Evolutionary conservation across 768 basidiomycete genomes (phyloP).

Genomic region (Lentinula guzmanii): DNA sequence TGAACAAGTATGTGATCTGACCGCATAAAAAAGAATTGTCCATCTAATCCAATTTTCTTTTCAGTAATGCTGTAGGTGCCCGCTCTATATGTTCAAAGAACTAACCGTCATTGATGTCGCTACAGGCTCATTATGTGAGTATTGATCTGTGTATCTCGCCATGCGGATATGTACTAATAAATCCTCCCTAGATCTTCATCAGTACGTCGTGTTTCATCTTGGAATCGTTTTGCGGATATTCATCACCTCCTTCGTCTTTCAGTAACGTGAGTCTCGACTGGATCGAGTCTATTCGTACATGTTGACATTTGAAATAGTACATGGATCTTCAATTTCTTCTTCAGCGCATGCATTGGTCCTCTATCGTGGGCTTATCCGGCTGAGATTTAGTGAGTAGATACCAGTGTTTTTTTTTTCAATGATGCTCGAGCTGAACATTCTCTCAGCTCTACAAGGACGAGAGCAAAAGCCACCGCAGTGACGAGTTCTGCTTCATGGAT

Average conservation of each 20-base stretch:
- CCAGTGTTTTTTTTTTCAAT: background rate
- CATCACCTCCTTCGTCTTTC: background rate
- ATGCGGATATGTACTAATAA: background rate
- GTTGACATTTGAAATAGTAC: constrained; percentile 18
- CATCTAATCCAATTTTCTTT: background rate
- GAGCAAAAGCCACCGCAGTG: constrained; percentile 39
- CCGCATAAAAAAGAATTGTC: background rate
- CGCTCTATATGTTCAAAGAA: no score
- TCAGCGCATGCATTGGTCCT: constrained; percentile 38
- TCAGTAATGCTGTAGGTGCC: constrained; percentile 29
- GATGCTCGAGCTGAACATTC: constrained; percentile 7
- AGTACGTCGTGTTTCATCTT: constrained; percentile 17
- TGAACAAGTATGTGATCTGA: constrained; percentile 28
- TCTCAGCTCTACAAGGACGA: constrained; percentile 30
- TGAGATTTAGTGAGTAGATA: constrained; percentile 26
- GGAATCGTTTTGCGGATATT: background rate
- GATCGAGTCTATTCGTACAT: background rate
- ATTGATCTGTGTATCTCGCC: background rate
- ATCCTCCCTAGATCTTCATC: constrained; percentile 30
- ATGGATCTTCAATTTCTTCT: constrained; percentile 45
- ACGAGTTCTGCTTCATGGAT: constrained; percentile 40
- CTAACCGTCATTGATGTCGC: background rate
- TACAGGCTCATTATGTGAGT: constrained; percentile 32
- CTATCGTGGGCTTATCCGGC: constrained; percentile 41
- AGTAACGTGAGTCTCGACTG: constrained; percentile 17